A percentile compares a stretch with the other conserved stretches of the same genome.
These are phyloP conservation scores for Candolleomyces efflorescens DNA, from an alignment of 768 basidiomycete genomes.

Conservation along the genomic window DNA sequence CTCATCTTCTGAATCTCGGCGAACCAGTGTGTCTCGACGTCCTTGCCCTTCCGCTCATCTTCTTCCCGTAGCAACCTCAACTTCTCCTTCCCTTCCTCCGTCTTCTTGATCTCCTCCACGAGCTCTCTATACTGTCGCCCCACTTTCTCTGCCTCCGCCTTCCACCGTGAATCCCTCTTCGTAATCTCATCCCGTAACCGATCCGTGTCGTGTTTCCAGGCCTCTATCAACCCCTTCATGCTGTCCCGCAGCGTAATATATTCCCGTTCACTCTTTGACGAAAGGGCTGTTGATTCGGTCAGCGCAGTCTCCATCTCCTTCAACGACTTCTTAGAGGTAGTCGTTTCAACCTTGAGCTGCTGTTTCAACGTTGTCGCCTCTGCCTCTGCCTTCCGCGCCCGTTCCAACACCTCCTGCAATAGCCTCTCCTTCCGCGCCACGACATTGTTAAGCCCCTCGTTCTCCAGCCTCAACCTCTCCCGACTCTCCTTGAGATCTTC, in stretches of 20 bases:
- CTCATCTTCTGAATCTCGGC: constrained; percentile 54
- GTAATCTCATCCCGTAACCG: constrained; percentile 70
- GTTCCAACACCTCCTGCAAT: constrained; percentile 82
- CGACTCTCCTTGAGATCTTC: constrained; percentile 88
- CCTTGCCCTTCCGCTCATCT: constrained; percentile 43
- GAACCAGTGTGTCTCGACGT: constrained; percentile 59
- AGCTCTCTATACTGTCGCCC: constrained; percentile 68
- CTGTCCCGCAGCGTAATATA: constrained; percentile 77
- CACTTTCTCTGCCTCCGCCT: constrained; percentile 60
- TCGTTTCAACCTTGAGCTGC: constrained; percentile 70
- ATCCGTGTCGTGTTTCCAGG: constrained; percentile 73
- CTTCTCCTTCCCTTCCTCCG: constrained; percentile 39
- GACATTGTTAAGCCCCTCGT: constrained; percentile 84
- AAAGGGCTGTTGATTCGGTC: constrained; percentile 68
- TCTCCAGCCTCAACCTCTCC: constrained; percentile 78
- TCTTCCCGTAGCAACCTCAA: constrained; percentile 48
- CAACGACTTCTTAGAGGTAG: constrained; percentile 67
- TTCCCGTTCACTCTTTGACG: constrained; percentile 79
- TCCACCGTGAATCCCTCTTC: constrained; percentile 66
- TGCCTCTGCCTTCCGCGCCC: constrained; percentile 82
- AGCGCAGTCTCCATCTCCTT: constrained; percentile 79
- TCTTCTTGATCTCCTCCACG: constrained; percentile 56
- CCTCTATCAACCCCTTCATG: constrained; percentile 65
- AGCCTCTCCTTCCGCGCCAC: constrained; percentile 84
- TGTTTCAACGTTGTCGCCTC: constrained; percentile 64